Evolutionary conservation across 345 rosid species (phyloP), one percentile per base, ranked within the genome.

Genomic region (Heritiera fomes): DNA sequence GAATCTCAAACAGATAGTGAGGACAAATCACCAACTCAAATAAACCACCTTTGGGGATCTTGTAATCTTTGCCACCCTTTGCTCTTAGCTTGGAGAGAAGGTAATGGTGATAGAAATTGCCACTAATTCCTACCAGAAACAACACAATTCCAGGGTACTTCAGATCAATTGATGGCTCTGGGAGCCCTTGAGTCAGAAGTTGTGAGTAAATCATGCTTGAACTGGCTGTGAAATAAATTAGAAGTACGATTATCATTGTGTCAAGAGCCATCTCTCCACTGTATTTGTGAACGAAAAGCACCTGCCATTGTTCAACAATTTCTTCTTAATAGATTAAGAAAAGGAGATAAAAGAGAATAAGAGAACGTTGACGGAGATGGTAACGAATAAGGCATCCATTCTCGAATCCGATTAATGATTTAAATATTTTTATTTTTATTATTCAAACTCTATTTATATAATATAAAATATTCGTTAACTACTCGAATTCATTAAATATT

Each of bases 81-180:
- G 70, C 66, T 80, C 95, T 88, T 13, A 92, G 82, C 50, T 81
- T 84, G 78, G 97, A 90, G 6, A 95, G 90, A 18, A 93, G 81
- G 59, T 45, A 71, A 78, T 95, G 98, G 83, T 92, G 97, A 84
- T 95, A 92, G 53, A 95, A 84, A 83, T 95, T 93, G 4, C 97
- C 98, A 46, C 40, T 64, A 11, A 90, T 84, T 41, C 97, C 98
- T 43, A 91, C 17, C 3, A 87, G 64, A 75, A 91, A 91, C 56
- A 95, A n/a, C 5, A 71, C 30, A 11, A 83, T 30, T 12, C 98
- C 97, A 1, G 71, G 38, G 80, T 77, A 81, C 72, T 77, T 87
- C 43, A 87, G 14, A 76, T 93, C 87, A 8, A 86, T 69, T 5
- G 55, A 0, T n/a, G 97, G 93, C 43, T 76, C 87, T 0, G 84